phyloP scores from a whole-genome alignment of 306 rosid genomes.

The Fragaria nilgerrensis region DNA sequence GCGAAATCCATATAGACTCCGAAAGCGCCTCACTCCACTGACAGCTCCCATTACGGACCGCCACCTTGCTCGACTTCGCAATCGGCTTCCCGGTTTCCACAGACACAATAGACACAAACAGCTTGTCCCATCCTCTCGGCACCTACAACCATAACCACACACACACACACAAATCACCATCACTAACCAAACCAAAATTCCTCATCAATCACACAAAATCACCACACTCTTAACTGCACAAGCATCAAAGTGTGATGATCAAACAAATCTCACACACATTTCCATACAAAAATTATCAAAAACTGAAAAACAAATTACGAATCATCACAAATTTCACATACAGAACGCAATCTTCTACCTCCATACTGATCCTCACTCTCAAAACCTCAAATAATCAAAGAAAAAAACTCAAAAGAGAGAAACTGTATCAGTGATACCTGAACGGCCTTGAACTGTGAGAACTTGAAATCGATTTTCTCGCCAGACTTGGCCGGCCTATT shows the following conservation, averaged over 20 bases:
- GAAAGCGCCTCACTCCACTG: constrained; percentile 42
- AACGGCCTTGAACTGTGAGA: constrained; percentile 23
- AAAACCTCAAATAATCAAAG: background rate
- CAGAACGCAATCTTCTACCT: background rate
- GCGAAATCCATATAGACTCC: constrained; percentile 37
- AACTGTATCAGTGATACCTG: background rate
- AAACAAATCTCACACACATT: background rate
- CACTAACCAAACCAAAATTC: background rate
- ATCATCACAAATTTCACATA: background rate
- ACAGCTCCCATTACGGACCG: constrained; percentile 43
- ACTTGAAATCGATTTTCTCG: constrained; percentile 41
- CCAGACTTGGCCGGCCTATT: constrained; percentile 52
- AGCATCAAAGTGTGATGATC: background rate
- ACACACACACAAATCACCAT: background rate
- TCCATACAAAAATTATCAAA: background rate
- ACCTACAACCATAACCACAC: constrained; percentile 24
- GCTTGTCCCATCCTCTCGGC: constrained; percentile 54
- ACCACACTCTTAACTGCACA: background rate
- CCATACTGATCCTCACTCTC: background rate
- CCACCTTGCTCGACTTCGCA: constrained; percentile 34
- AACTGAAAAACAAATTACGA: background rate
- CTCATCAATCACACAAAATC: background rate
- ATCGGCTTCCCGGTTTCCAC: constrained; percentile 40
- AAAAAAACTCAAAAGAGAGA: too few species aligned
- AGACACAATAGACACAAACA: constrained; percentile 37